Evolutionary conservation across 2,329 filamentous ascomycete genomes (phyloP), one percentile per base, ranked within the genome.

Genomic region (Pezicula radicicola): DNA sequence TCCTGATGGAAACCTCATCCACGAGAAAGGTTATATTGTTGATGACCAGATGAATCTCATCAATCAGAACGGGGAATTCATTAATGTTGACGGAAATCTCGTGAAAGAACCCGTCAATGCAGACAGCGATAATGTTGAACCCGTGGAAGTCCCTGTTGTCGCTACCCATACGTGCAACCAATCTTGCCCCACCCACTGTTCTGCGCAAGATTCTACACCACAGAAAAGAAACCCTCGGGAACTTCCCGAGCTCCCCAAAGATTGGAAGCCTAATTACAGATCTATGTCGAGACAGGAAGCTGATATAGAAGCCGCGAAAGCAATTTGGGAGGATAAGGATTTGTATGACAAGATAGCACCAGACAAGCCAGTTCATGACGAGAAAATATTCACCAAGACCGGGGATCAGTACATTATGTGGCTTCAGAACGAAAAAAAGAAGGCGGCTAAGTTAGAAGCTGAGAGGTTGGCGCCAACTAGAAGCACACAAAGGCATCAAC

Each of bases 221-320:
- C 27, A 30, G 6, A 39, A 3, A 6, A 27, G 16, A 28, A 43
- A 55, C 40, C 44, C 30, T 1, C 54, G 49, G 28, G 52, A 45
- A 12, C 58, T 63, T 7, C 60, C 61, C 2, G 12, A 40, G 9
- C 47, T 63, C 10, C 60, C 58, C 2, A 4, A 25, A 2, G 44
- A 49, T 18, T 62, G 56, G 52, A 44, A 49, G 3, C 55, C 59
- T 6, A 46, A 46, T 25, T 30, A 30, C 28, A 30, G 28, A 30
- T 60, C 49, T 27, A 52, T 59, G 19, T 57, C 53, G 13, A 19
- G 18, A 6, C 36, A 45, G 16, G 39, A 56, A n/a, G 19, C 25
- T 8, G 19, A 28, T 12, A 13, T 12, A 13, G 42, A 30, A 27
- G 25, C 25, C 3, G 42, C 27, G 2, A 21, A n/a, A 9, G 27